phyloP scores from a whole-genome alignment of 148 eudicot genomes.

The Silene latifolia region DNA sequence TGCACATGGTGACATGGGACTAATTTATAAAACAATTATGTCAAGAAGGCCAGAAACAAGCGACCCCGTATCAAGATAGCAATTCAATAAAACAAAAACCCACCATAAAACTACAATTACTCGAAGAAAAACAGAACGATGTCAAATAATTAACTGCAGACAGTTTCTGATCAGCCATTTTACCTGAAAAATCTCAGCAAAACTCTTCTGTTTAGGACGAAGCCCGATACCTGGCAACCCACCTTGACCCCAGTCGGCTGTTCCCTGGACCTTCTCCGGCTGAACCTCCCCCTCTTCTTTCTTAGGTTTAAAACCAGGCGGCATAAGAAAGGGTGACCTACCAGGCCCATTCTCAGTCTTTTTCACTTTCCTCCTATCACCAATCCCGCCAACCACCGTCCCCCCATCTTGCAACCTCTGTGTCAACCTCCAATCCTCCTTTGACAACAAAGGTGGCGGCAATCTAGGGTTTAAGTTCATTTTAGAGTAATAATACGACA shows the following conservation, averaged over 20 bases:
- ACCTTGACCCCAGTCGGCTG: constrained; percentile 92
- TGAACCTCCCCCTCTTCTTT: constrained; percentile 75
- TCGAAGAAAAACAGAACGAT: background rate
- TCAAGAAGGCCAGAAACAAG: background rate
- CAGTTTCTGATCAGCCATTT: background rate
- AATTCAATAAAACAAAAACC: background rate
- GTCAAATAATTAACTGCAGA: background rate
- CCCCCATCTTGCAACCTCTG: constrained; percentile 85
- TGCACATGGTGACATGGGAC: too few relatives aligned
- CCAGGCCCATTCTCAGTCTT: constrained; percentile 58
- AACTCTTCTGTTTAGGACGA: constrained; percentile 84
- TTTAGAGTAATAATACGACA: constrained; percentile 79
- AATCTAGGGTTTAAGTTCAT: constrained; percentile 88
- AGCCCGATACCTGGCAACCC: constrained; percentile 86
- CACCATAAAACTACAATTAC: background rate
- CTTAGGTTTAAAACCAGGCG: constrained; percentile 83
- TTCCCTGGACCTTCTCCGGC: constrained; percentile 41
- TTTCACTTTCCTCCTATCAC: constrained; percentile 75
- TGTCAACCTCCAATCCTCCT: constrained; percentile 84
- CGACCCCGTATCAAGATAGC: background rate
- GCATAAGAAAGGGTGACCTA: constrained; percentile 60
- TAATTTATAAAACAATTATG: background rate
- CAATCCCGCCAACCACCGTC: constrained; percentile 73
- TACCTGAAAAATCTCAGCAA: constrained; percentile 44
- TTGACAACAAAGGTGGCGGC: constrained; percentile 82